phyloP scores from a whole-genome alignment of 2,329 filamentous ascomycete species.

The Aspergillus sergii region DNA sequence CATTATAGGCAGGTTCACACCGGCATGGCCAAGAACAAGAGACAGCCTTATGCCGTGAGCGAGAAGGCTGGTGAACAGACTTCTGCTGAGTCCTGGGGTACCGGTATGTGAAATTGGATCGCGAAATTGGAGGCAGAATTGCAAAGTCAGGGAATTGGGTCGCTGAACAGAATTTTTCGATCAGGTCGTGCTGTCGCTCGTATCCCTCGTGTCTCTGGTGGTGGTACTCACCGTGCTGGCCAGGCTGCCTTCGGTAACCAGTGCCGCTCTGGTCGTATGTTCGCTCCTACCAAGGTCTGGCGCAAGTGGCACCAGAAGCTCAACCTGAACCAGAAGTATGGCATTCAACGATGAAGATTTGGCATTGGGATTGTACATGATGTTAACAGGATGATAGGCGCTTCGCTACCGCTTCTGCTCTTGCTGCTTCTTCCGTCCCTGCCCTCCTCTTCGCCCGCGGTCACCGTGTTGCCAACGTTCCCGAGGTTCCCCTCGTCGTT shows the following conservation, averaged over 20 bases:
- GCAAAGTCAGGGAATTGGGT: slow-evolving; percentile 6
- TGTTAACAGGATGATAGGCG: slow-evolving; percentile 59
- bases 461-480: slow-evolving; percentile 88
- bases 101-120: slow-evolving; percentile 67
- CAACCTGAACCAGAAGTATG: slow-evolving; percentile 96
- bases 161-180: slow-evolving; percentile 14
- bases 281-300: slow-evolving; percentile 99
- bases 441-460: slow-evolving; percentile 95
- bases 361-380: slow-evolving; percentile 7
- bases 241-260: slow-evolving; percentile 99
- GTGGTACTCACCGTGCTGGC: slow-evolving; percentile 99
- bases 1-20: slow-evolving; percentile 75
- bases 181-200: slow-evolving; percentile 96
- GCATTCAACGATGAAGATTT: not conserved
- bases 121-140: not conserved
- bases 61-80: slow-evolving; percentile 99
- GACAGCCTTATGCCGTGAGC: slow-evolving; percentile 98
- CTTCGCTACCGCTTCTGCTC: slow-evolving; percentile 95
- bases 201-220: slow-evolving; percentile 99
- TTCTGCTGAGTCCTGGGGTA: slow-evolving; percentile 99
- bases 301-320: slow-evolving; percentile 99
- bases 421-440: slow-evolving; percentile 93
- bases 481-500: slow-evolving; percentile 96
- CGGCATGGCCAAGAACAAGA: slow-evolving; percentile 99
- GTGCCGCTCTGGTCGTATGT: slow-evolving; percentile 99